Conservation (phyloP, 108 stramenopile genomes). For the Pseudonitzschia delicatissima region DNA sequence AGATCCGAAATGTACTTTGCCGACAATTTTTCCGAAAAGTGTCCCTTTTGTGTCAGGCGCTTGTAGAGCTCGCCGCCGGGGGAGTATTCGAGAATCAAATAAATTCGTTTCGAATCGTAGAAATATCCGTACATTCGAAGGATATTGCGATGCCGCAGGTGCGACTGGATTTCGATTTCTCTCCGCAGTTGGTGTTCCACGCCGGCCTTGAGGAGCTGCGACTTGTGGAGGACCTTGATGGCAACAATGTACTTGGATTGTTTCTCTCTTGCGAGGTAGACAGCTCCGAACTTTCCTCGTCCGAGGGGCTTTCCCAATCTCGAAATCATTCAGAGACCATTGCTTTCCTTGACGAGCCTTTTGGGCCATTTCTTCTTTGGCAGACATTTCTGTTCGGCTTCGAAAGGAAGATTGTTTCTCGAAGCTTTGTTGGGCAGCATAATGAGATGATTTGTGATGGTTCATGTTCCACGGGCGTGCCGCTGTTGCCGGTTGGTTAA, state of each 20-base stretch:
- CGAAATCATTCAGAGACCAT: slow-evolving; percentile 94
- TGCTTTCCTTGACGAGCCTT: slow-evolving; percentile 46
- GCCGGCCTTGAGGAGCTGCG: slow-evolving; percentile 92
- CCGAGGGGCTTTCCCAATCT: slow-evolving; percentile 98
- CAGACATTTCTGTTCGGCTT: not conserved
- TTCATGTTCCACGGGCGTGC: slow-evolving; percentile 5
- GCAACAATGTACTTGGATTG: slow-evolving; percentile 96
- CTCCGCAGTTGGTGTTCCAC: slow-evolving; percentile 98
- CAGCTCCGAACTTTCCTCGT: slow-evolving; percentile 95
- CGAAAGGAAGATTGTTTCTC: slow-evolving; percentile 8
- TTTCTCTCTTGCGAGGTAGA: slow-evolving; percentile 96
- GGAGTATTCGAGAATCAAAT: slow-evolving; percentile 96
- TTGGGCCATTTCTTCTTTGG: slow-evolving; percentile 14
- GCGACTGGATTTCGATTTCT: slow-evolving; percentile 99
- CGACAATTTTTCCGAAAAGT: slow-evolving; percentile 79
- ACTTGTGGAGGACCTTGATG: slow-evolving; percentile 95
- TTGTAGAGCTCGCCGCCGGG: slow-evolving; percentile 98
- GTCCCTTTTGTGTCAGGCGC: slow-evolving; percentile 69
- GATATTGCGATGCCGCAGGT: slow-evolving; percentile 93
- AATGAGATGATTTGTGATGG: slow-evolving; percentile 13
- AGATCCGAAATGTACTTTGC: slow-evolving; percentile 91
- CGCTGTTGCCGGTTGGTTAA: slow-evolving; percentile 1
- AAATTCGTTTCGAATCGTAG: slow-evolving; percentile 95
- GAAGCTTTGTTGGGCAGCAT: slow-evolving; percentile 7
- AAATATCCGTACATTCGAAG: slow-evolving; percentile 98